These are phyloP conservation scores for Termitomyces sp. DNA, from an alignment of 768 basidiomycete genomes.

Conservation along the genomic window DNA sequence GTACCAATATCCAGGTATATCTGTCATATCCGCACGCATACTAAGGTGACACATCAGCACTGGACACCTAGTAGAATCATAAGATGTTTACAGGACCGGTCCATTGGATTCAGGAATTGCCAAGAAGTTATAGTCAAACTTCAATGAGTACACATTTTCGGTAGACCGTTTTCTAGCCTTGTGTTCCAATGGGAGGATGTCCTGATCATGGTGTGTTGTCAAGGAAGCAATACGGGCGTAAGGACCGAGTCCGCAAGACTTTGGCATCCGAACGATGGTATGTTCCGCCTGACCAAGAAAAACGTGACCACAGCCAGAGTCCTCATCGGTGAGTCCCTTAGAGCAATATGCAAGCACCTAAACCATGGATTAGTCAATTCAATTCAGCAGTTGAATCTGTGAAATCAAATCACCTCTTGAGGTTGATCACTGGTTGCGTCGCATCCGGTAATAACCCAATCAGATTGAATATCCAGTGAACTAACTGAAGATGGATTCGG, in stretches of 20 bases:
- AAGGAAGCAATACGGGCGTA: background rate
- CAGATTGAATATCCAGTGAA: background rate
- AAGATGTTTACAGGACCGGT: background rate
- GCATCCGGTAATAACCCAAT: background rate
- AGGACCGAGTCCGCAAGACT: background rate
- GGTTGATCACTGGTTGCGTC: background rate
- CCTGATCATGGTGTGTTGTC: background rate
- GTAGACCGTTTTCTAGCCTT: background rate
- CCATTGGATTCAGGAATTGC: background rate
- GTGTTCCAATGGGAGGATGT: background rate
- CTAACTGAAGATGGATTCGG: background rate
- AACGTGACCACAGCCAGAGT: constrained; percentile 1
- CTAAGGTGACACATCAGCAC: background rate
- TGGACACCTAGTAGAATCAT: background rate
- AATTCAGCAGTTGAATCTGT: background rate
- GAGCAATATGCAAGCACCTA: background rate
- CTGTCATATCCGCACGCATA: constrained; percentile 1
- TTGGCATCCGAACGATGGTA: background rate
- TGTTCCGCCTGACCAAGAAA: background rate
- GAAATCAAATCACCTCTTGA: background rate
- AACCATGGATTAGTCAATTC: background rate
- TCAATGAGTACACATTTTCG: background rate
- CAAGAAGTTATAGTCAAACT: background rate
- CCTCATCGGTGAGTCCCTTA: background rate
- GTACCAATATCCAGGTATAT: constrained; percentile 1